Evolutionary conservation across 139 green algal species (phyloP), one percentile per base, ranked within the genome.

Genomic region (Volvox africanus): DNA sequence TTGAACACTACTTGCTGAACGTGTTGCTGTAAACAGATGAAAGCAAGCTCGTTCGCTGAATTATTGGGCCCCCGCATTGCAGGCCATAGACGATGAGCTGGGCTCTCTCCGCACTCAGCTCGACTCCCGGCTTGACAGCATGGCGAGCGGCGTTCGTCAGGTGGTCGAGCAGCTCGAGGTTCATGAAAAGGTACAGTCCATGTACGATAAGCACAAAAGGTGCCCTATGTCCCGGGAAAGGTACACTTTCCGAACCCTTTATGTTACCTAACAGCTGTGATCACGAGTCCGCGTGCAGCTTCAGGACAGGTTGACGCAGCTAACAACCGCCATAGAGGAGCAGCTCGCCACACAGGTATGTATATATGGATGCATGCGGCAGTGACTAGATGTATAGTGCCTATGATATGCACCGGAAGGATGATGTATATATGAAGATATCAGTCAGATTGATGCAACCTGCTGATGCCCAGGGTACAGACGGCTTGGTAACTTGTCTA

Each of bases 11-110:
- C 44, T 9, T 9, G 44, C 44, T 14, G 44, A 9, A 55, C 44
- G 5, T 55, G 44, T 55, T 55, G 44, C 9, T 9, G 44, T 55
- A 9, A 14, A 9, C 44, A 55, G 44, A 55, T 55, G 44, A 5
- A 55, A 55, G 44, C 44, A 55, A 5, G 5, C 44, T 55, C 5
- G 5, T 55, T 9, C 44, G 44, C 5, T 55, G 44, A 55, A 55
- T 55, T 55, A 55, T 55, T 9, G 44, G 44, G 44, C 44, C 9
- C 44, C 44, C 44, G 44, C 65, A 36, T 13, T 36, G 18, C 32
- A 86, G 76, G 87, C 87, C 17, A 18, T 91, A 61, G 87, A 91
- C 61, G 87, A 91, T 28, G 87, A 91, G 87, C 3, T 91, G 61
- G 61, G 61, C 32, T 55, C 76, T 36, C 61, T 86, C 37, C 87